Base-by-base conservation (phyloP, 225 moss, liverwort and hornwort species). In the Marchantia polymorpha region DNA sequence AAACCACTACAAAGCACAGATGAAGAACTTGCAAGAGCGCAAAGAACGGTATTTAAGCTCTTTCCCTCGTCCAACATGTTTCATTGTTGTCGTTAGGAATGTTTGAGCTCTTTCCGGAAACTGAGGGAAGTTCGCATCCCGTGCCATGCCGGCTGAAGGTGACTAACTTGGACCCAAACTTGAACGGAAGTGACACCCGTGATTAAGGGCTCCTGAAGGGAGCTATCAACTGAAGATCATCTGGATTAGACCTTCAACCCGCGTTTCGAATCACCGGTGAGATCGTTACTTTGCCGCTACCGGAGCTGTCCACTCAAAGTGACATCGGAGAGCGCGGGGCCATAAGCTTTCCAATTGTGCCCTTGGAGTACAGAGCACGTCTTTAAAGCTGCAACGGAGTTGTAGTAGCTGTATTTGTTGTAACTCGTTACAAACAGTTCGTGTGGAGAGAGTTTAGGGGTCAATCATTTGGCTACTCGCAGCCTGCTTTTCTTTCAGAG, bases 1-100 rank as follows among this genome's bases (percentile, higher is more conserved):
- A 74, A 88, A 85, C 81, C 87, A 88, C 78, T 88, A 88, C 83
- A 88, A 88, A 78, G 84, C 87, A 17, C 87, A 88, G 74, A 88
- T 88, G 87, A 88, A 88, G 46, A 88, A 85, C 78, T 54, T 88
- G 48, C 85, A 88, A 54, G 87, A 88, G 87, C 84, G 87, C 64
- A 85, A 88, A 83, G 87, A 85, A 81, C 85, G 87, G 87, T 88
- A 81, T 12, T 75, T 22, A 0, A 8, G 6, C 17, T 75, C 39
- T 4, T 39, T 22, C 59, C 75, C 29, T 8, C 27, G 52, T 51
- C 0, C 20, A 27, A 17, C 73, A 12, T 26, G 7, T 15, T 54
- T 14, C 54, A 52, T 26, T 73, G 29, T 52, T 8, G 19, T 69
- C 7, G 12, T 4, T 27, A 27, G 26, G 73, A 29, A 17, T 26